A percentile compares a stretch with the other conserved stretches of the same genome.
These are phyloP conservation scores for Gracilaria domingensis DNA, from an alignment of 23 red algal species.

Conservation along the genomic window DNA sequence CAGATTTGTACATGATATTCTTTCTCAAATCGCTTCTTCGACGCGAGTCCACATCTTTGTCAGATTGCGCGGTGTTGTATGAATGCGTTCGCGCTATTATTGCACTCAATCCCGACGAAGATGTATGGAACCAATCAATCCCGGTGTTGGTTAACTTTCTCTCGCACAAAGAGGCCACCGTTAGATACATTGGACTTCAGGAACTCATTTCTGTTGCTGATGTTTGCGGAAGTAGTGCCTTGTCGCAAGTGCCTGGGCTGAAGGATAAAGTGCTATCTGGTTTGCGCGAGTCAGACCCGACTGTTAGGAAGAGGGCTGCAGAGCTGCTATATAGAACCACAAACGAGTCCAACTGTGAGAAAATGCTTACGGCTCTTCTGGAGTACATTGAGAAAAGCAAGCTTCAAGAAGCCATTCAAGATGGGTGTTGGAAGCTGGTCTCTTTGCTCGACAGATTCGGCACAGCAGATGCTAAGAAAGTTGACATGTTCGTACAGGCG, in stretches of 20 bases:
- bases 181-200: conserved; percentile 84
- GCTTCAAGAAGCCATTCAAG: conserved; percentile 37
- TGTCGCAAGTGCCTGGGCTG: conserved; percentile 52
- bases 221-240: conserved; percentile 36
- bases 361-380: conserved; percentile 74
- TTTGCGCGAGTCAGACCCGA: conserved; percentile 85
- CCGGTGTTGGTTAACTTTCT: conserved; percentile 73
- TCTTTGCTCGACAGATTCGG: conserved; percentile 36
- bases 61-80: conserved; percentile 79
- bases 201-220: conserved; percentile 67
- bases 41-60: conserved; percentile 66
- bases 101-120: conserved; percentile 39
- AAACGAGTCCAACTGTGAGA: conserved; percentile 58
- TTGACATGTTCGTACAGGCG: conserved; percentile 67
- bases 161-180: conserved; percentile 84
- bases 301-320: conserved; percentile 78
- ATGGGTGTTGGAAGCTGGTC: conserved; percentile 71
- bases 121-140: conserved; percentile 49
- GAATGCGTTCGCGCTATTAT: conserved; percentile 87
- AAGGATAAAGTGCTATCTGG: conserved; percentile 81
- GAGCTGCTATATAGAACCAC: conserved; percentile 79
- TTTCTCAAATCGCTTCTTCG: conserved; percentile 72
- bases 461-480: conserved; percentile 67
- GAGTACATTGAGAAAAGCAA: conserved; percentile 71
- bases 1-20: conserved; percentile 54